phyloP scores from a whole-genome alignment of 2,329 filamentous ascomycete genomes.

The Daldinia sp. region DNA sequence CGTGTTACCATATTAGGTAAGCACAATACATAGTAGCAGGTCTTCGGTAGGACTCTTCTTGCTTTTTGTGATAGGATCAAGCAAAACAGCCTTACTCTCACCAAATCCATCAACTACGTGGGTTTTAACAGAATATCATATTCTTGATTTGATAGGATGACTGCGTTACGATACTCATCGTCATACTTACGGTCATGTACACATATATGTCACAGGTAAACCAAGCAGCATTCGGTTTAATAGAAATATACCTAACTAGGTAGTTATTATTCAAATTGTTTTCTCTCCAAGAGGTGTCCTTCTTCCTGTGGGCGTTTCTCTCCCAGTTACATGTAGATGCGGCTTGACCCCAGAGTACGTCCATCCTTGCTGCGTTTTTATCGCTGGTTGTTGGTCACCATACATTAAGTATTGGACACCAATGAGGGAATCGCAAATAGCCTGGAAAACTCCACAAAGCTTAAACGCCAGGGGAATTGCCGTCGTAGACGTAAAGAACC shows the following conservation, averaged over 20 bases:
- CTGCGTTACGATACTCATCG: neutral
- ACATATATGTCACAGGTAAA: neutral
- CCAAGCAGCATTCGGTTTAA: neutral
- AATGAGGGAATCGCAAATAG: constrained; percentile 78
- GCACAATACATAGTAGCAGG: neutral
- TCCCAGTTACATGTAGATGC: constrained; percentile 51
- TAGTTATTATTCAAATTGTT: constrained; percentile 35
- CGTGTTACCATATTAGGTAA: constrained; percentile 1
- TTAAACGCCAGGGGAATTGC: constrained; percentile 84
- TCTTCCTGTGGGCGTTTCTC: constrained; percentile 56
- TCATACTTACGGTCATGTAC: neutral
- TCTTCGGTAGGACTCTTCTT: neutral
- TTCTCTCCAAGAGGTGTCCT: constrained; percentile 55
- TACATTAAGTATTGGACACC: constrained; percentile 81
- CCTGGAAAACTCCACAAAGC: constrained; percentile 84
- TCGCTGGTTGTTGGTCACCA: constrained; percentile 62
- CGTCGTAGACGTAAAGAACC: constrained; percentile 79
- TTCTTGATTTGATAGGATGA: neutral
- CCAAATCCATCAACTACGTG: too few species aligned
- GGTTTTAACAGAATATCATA: neutral
- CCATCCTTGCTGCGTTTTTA: constrained; percentile 47
- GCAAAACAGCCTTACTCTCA: too few species aligned
- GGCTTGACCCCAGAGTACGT: constrained; percentile 49
- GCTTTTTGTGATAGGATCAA: neutral
- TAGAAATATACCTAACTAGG: neutral